These are phyloP conservation scores for Scortechinia acanthostroma DNA, from an alignment of 2,329 filamentous ascomycete genomes.

Conservation along the genomic window DNA sequence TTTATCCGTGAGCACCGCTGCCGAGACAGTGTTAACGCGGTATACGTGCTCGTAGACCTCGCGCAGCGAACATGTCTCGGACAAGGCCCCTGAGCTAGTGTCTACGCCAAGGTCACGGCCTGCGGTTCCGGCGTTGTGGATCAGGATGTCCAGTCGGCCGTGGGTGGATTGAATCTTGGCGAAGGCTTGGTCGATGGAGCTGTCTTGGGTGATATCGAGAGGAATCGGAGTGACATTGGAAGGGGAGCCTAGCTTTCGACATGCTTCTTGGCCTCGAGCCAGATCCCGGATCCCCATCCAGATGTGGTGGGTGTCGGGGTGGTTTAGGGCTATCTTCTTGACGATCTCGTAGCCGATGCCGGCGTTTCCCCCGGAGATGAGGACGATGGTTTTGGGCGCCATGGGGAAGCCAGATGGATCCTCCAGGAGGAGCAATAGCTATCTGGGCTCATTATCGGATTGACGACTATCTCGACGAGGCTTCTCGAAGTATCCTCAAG, in stretches of 20 bases:
- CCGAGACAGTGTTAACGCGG: too few species aligned
- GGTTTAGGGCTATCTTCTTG: constrained; percentile 40
- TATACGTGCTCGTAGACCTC: too few species aligned
- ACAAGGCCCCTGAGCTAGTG: too few species aligned
- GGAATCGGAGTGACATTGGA: constrained; percentile 34
- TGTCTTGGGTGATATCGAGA: constrained; percentile 43
- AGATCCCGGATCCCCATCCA: constrained; percentile 43
- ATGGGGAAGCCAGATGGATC: constrained; percentile 6
- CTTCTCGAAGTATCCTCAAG: too few species aligned
- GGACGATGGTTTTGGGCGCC: constrained; percentile 23
- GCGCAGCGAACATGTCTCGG: too few species aligned
- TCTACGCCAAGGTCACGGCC: too few species aligned
- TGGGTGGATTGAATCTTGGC: constrained; percentile 28
- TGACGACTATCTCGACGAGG: too few species aligned
- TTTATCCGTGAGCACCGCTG: too few species aligned
- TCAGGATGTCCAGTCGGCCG: constrained; percentile 38
- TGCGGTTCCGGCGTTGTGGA: constrained; percentile 58
- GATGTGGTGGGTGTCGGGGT: constrained; percentile 42
- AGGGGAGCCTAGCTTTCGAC: constrained; percentile 28
- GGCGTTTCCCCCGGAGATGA: constrained; percentile 55
- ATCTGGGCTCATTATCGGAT: too few species aligned
- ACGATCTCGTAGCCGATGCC: constrained; percentile 52
- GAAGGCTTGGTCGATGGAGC: constrained; percentile 37
- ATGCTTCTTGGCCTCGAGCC: constrained; percentile 39
- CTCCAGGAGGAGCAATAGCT: too few species aligned